phyloP scores from a whole-genome alignment of 345 rosid species.

The Brassica cretica region DNA sequence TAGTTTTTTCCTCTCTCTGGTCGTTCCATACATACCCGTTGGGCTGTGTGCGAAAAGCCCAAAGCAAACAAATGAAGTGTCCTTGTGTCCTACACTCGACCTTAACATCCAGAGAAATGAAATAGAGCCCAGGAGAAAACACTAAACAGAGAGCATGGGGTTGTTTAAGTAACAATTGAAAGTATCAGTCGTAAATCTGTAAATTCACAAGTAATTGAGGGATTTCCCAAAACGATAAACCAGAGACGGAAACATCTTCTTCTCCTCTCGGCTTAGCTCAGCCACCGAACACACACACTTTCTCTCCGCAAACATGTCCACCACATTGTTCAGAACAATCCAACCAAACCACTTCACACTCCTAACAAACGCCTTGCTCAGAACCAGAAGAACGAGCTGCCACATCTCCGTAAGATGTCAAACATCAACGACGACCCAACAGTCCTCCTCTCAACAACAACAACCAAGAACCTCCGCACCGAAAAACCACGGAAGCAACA shows the following conservation, averaged over 20 bases:
- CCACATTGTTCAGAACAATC: constrained; percentile 53
- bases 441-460: constrained; percentile 22
- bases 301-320: not conserved
- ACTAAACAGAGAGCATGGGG: not conserved
- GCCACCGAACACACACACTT: not conserved
- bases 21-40: not conserved
- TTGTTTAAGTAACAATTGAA: not conserved
- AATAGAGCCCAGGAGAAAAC: not conserved
- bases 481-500: constrained; percentile 44
- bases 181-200: not conserved
- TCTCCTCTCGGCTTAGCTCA: not conserved
- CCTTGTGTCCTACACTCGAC: not conserved
- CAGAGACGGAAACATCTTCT: not conserved
- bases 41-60: not conserved
- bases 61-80: not conserved
- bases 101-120: not conserved
- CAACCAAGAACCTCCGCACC: constrained; percentile 46
- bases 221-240: not conserved
- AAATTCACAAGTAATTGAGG: not conserved
- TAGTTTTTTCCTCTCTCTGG: not conserved
- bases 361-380: constrained; percentile 45
- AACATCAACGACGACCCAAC: constrained; percentile 43
- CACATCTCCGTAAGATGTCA: constrained; percentile 51
- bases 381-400: constrained; percentile 39
- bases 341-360: constrained; percentile 53